Conservation (phyloP, 169 alveolate genomes). For the Blepharisma undulans region DNA sequence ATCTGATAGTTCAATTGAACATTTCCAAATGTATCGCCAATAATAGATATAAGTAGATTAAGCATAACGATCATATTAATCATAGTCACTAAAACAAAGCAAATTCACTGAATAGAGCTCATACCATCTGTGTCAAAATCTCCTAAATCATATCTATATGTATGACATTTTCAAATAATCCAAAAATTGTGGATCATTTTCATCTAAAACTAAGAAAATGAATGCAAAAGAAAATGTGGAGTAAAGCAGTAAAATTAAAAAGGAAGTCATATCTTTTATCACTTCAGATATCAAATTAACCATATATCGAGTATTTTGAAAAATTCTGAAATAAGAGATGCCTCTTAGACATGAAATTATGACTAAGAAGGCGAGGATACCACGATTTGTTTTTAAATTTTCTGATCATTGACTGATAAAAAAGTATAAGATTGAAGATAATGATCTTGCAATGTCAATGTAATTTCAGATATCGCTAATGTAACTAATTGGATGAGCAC, state of each 20-base stretch:
- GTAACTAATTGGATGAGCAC: background rate
- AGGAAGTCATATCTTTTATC: conserved; percentile 14
- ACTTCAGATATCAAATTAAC: conserved; percentile 3
- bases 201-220: background rate
- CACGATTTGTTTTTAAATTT: background rate
- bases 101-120: background rate
- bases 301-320: conserved; percentile 5
- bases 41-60: background rate
- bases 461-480: background rate
- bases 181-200: background rate
- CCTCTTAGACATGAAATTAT: conserved; percentile 3
- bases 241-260: background rate
- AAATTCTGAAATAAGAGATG: conserved; percentile 5
- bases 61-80: background rate
- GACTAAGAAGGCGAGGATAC: background rate
- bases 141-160: background rate
- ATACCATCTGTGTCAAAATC: background rate
- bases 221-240: conserved; percentile 11
- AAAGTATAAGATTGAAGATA: background rate
- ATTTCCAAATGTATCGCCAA: background rate
- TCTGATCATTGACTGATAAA: background rate
- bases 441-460: background rate
- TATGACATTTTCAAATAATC: background rate
- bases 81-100: background rate
- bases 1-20: background rate